Evolutionary conservation across 148 eudicot species (phyloP).

Genomic region (Nyssa sinensis): DNA sequence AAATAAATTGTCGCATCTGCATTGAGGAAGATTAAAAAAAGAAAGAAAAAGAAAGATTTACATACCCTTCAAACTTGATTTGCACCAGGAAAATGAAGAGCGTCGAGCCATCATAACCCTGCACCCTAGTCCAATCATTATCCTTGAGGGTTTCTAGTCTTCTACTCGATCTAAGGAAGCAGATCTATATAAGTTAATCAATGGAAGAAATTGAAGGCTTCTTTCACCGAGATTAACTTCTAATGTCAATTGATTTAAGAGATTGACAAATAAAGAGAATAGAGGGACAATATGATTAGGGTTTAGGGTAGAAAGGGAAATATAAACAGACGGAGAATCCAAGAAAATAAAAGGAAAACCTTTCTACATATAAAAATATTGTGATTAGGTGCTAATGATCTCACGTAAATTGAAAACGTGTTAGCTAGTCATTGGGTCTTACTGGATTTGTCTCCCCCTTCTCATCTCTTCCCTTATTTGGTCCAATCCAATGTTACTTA

Average conservation of each 20-base stretch:
- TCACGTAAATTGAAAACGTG: background rate
- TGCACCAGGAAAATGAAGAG: background rate
- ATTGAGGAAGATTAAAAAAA: background rate
- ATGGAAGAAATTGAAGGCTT: background rate
- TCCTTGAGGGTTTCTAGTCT: background rate
- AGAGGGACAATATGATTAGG: background rate
- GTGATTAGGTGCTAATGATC: background rate
- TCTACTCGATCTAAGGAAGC: background rate
- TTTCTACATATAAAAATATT: background rate
- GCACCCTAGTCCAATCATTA: conserved; percentile 4
- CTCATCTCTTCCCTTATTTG: background rate
- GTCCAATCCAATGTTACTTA: too few relatives aligned
- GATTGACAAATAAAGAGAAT: background rate
- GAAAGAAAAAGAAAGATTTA: background rate
- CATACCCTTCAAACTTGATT: conserved; percentile 5
- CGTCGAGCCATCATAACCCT: background rate
- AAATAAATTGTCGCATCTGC: background rate
- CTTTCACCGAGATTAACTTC: background rate
- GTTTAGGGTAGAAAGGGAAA: background rate
- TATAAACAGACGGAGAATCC: background rate
- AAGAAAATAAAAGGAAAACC: background rate
- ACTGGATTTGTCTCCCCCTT: background rate
- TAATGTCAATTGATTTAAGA: background rate
- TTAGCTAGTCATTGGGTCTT: background rate
- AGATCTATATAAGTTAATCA: conserved; percentile 2